These are phyloP conservation scores for Trichophyton benhamiae DNA, from an alignment of 2,329 filamentous ascomycete species.

Conservation along the genomic window DNA sequence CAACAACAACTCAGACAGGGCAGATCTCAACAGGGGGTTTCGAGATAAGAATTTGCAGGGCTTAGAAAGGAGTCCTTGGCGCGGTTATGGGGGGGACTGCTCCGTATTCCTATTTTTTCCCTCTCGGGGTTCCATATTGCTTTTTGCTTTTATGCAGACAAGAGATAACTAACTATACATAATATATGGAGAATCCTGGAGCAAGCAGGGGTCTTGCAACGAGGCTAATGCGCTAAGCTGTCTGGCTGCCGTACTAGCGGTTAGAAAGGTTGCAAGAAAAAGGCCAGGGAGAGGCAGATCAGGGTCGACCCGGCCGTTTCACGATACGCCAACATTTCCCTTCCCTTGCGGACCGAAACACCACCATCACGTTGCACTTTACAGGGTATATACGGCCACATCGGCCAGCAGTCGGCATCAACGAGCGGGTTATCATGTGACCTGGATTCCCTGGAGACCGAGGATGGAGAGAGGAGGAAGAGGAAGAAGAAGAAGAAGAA, in stretches of 20 bases:
- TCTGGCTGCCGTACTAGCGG: not conserved
- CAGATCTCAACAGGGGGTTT: not conserved
- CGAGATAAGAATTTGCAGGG: slow-evolving; percentile 4
- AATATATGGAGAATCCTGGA: slow-evolving; percentile 3
- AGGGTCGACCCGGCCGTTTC: slow-evolving; percentile 5
- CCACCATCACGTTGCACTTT: not conserved
- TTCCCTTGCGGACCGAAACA: slow-evolving; percentile 2
- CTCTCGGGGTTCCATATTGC: not conserved
- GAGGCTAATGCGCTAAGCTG: not conserved
- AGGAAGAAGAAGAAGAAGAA: not conserved
- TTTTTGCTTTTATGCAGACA: not conserved
- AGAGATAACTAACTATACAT: not conserved
- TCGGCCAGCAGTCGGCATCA: slow-evolving; percentile 2
- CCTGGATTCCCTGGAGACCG: not conserved
- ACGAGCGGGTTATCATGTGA: slow-evolving; percentile 4
- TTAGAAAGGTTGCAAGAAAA: slow-evolving; percentile 3
- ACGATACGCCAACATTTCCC: not conserved
- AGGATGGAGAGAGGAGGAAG: not conserved
- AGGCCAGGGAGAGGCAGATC: not conserved
- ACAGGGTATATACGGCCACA: not conserved
- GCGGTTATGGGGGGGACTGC: slow-evolving; percentile 3
- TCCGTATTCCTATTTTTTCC: not conserved
- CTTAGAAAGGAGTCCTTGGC: slow-evolving; percentile 1
- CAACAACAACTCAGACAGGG: slow-evolving; percentile 1
- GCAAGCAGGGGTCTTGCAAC: slow-evolving; percentile 1